Evolutionary conservation across 2,329 filamentous ascomycete genomes (phyloP), one percentile per base, ranked within the genome.

Genomic region (Tolypocladium amazonense): DNA sequence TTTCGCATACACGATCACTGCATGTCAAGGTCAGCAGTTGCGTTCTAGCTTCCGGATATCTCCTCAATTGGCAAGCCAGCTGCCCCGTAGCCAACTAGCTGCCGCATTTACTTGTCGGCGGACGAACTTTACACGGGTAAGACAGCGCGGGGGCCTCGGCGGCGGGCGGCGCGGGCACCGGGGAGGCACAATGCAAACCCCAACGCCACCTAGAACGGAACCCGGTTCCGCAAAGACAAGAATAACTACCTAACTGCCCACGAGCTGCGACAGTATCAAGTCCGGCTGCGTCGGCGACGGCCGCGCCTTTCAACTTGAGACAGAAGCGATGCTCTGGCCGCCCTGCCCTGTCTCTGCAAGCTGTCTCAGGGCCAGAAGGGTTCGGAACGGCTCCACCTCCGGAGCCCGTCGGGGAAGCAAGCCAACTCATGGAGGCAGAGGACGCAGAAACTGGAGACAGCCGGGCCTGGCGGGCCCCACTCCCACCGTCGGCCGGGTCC

Each of bases 91-190:
- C 47, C 15, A 15, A 30, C 47, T 52, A 52, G 47, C 27, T 52
- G 47, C 27, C 11, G 45, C 45, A 50, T 9, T 30, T 12, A 9
- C 45, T 9, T 25, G 5, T 11, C 45, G 12, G 11, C 9, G 50
- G 20, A 23, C 50, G 11, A 53, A 14, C 50, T 15, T 53, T 14
- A 33, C 27, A 20, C 50, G 30, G 58, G 41, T 41, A 25, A 37
- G 25, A 50, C 37, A 50, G 20, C 41, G 41, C 58, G 58, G 41
- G 58, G 58, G 58, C 38, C 41, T 25, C 52, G 58, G 53, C 39
- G 53, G 47, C 53, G 58, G 58, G 47, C 58, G 58, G 58, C 58
- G 58, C 58, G 58, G 58, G 41, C 41, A n/a, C 53, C 53, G 58
- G 58, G 47, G 52, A 45, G 30, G 39, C 30, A 43, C 45, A 33